phyloP scores from a whole-genome alignment of 768 basidiomycete species.

The Postia placenta region DNA sequence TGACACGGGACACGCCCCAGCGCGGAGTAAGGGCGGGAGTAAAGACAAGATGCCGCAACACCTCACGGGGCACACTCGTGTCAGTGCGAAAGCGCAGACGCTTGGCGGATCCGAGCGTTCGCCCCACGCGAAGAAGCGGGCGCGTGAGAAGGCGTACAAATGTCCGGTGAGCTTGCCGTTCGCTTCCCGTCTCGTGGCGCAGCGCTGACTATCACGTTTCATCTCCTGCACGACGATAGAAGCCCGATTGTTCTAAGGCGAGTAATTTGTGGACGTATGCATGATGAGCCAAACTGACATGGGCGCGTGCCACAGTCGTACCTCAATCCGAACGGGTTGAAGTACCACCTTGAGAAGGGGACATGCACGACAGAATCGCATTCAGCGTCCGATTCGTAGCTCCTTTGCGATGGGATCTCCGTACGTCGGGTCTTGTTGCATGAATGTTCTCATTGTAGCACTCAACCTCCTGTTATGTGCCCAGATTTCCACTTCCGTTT shows the following conservation, averaged over 20 bases:
- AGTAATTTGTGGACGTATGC: no score
- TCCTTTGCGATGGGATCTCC: background rate
- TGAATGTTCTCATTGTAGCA: no score
- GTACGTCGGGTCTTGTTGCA: background rate
- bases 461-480: no score
- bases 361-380: slow-evolving; percentile 43
- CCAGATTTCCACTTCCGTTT: no score
- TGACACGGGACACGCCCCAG: background rate
- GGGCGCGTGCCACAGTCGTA: slow-evolving; percentile 35
- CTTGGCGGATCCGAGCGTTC: background rate
- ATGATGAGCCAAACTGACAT: slow-evolving; percentile 5
- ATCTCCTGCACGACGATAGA: slow-evolving; percentile 12
- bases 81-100: slow-evolving; percentile 1
- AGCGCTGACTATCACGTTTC: background rate
- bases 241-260: no score
- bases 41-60: background rate
- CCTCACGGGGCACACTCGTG: background rate
- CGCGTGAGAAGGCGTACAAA: slow-evolving; percentile 39
- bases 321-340: slow-evolving; percentile 60
- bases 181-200: background rate
- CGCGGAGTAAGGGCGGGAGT: background rate
- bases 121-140: slow-evolving; percentile 10
- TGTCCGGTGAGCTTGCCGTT: slow-evolving; percentile 38
- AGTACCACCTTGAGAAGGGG: slow-evolving; percentile 63
- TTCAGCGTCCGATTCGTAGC: background rate